Conservation (phyloP, 768 basidiomycete species). For the Tylopilus cervinicoccineus region DNA sequence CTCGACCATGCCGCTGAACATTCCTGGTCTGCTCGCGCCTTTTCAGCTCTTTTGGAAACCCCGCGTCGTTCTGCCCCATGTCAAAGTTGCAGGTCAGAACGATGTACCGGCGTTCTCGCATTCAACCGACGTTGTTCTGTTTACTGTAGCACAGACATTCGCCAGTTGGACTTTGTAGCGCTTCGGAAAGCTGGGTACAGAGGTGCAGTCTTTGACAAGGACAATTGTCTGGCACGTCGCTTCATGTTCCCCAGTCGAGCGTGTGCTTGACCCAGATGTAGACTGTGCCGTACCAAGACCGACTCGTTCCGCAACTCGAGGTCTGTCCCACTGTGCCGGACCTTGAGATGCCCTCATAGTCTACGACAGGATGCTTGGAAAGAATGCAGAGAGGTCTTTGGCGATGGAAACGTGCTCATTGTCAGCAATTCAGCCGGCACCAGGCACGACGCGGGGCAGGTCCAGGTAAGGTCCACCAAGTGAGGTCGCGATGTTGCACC, state of each 20-base stretch:
- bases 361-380: slow-evolving; percentile 66
- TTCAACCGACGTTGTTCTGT: slow-evolving; percentile 8
- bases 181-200: slow-evolving; percentile 74
- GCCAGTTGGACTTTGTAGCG: slow-evolving; percentile 73
- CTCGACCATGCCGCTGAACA: slow-evolving; percentile 62
- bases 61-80: slow-evolving; percentile 60
- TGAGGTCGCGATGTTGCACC: not conserved
- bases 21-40: slow-evolving; percentile 65
- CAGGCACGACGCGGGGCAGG: slow-evolving; percentile 64
- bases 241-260: not conserved
- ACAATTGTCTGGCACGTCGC: slow-evolving; percentile 83
- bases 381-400: slow-evolving; percentile 68
- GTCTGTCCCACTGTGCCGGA: slow-evolving; percentile 36
- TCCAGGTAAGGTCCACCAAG: slow-evolving; percentile 56
- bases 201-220: slow-evolving; percentile 95
- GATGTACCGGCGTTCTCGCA: not conserved
- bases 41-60: slow-evolving; percentile 69
- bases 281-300: slow-evolving; percentile 80
- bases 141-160: slow-evolving; percentile 66
- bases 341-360: not conserved
- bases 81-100: slow-evolving; percentile 60
- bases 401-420: slow-evolving; percentile 74
- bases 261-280: slow-evolving; percentile 26
- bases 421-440: slow-evolving; percentile 96
- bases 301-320: slow-evolving; percentile 69